Evolutionary conservation across 192 early-diverging fungal genomes (phyloP).

Genomic region (Coemansia brasiliensis): DNA sequence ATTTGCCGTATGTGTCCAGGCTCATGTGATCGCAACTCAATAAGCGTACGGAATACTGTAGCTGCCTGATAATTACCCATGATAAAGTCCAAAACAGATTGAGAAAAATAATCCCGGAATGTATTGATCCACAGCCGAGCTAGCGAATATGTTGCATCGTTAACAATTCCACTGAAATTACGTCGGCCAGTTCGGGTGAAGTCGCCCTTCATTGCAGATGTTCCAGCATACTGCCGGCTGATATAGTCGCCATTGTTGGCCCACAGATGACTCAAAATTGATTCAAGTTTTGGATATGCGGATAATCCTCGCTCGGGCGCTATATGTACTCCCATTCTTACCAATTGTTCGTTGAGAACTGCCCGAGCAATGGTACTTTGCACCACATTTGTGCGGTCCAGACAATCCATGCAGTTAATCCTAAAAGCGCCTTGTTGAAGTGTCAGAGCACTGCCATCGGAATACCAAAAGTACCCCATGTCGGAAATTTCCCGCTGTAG

Average conservation of each 20-base stretch:
- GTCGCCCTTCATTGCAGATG: conserved; percentile 76
- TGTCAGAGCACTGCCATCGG: conserved; percentile 23
- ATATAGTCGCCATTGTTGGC: conserved; percentile 82
- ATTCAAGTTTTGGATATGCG: conserved; percentile 65
- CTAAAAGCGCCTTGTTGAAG: conserved; percentile 60
- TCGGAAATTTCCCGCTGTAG: conserved; percentile 66
- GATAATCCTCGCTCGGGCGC: conserved; percentile 65
- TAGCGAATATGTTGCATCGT: conserved; percentile 75
- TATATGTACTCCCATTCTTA: conserved; percentile 66
- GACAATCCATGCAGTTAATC: conserved; percentile 97
- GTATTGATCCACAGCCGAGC: conserved; percentile 75
- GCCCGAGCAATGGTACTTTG: conserved; percentile 66
- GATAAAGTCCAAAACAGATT: conserved; percentile 49
- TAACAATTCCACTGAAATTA: conserved; percentile 71
- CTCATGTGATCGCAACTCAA: conserved; percentile 48
- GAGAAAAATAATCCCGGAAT: conserved; percentile 72
- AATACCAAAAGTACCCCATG: conserved; percentile 59
- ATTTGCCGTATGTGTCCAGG: conserved; percentile 38
- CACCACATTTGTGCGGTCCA: conserved; percentile 95
- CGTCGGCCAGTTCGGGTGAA: conserved; percentile 76
- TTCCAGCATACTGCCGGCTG: conserved; percentile 75
- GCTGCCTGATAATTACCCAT: conserved; percentile 33
- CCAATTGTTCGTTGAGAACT: conserved; percentile 65
- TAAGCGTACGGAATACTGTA: conserved; percentile 43
- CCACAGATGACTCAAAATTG: conserved; percentile 68